phyloP scores from a whole-genome alignment of 352 stramenopile species.

The Pythium phragmiticola region DNA sequence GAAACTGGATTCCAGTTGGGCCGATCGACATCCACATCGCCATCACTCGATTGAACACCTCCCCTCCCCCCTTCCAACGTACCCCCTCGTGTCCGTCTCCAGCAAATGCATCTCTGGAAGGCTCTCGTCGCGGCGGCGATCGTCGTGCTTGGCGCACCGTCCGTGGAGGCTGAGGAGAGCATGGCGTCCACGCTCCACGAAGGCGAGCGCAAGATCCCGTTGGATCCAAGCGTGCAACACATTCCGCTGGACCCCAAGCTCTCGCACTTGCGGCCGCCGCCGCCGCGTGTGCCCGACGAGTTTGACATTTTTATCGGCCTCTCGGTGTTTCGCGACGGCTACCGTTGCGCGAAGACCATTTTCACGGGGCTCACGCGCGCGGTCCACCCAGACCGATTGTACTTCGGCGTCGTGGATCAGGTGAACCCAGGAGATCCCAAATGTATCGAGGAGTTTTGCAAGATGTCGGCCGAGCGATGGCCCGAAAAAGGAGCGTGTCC shows the following conservation, averaged over 20 bases:
- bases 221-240: slow-evolving; percentile 71
- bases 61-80: not conserved
- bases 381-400: slow-evolving; percentile 64
- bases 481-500: slow-evolving; percentile 60
- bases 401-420: slow-evolving; percentile 84
- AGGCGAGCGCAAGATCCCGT: slow-evolving; percentile 44
- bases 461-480: slow-evolving; percentile 68
- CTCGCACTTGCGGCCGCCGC: slow-evolving; percentile 52
- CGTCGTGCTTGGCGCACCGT: not conserved
- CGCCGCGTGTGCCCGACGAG: slow-evolving; percentile 43
- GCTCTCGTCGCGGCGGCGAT: slow-evolving; percentile 4
- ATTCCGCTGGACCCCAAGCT: slow-evolving; percentile 45
- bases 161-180: slow-evolving; percentile 3
- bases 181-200: slow-evolving; percentile 32
- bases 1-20: slow-evolving; percentile 4
- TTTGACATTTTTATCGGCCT: slow-evolving; percentile 77
- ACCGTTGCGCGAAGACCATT: slow-evolving; percentile 81
- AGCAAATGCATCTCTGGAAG: slow-evolving; percentile 16
- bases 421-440: slow-evolving; percentile 67
- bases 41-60: not conserved
- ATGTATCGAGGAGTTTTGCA: slow-evolving; percentile 79
- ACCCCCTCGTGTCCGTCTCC: not conserved
- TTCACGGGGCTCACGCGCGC: slow-evolving; percentile 75
- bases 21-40: not conserved
- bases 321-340: slow-evolving; percentile 81